Conservation (phyloP, 305 asterid species). For the Fraxinus sp. region DNA sequence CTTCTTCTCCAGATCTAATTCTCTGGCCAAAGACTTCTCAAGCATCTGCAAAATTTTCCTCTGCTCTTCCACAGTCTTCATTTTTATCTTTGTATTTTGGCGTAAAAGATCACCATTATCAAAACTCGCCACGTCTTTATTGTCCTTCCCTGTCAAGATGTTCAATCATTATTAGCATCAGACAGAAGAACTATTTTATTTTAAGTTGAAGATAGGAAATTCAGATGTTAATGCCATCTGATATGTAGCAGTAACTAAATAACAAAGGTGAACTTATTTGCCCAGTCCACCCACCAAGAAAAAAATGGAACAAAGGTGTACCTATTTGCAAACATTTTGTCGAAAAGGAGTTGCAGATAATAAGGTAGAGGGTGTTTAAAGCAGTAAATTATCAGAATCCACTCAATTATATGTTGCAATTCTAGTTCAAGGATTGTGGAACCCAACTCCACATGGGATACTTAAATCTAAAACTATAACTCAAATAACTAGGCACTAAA, state of each 20-base stretch:
- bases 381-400: neutral
- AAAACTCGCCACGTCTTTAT: slow-evolving; percentile 34
- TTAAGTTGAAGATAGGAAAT: neutral
- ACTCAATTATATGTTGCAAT: neutral
- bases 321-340: neutral
- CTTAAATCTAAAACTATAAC: slow-evolving; percentile 7
- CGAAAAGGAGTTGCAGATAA: neutral
- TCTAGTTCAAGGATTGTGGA: slow-evolving; percentile 1
- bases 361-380: neutral
- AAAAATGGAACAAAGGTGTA: neutral
- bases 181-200: neutral
- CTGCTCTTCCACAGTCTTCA: slow-evolving; percentile 83
- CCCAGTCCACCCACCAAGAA: neutral
- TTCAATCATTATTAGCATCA: slow-evolving; percentile 17
- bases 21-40: slow-evolving; percentile 85
- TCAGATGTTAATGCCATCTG: neutral
- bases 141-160: slow-evolving; percentile 49
- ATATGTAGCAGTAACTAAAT: slow-evolving; percentile 16
- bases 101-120: slow-evolving; percentile 40
- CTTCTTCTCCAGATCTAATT: slow-evolving; percentile 83
- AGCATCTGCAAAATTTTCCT: slow-evolving; percentile 77
- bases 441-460: slow-evolving; percentile 6
- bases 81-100: slow-evolving; percentile 58
- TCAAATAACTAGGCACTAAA: neutral
- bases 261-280: neutral